A percentile compares a stretch with the other conserved stretches of the same genome.
Evolutionary conservation across 2,329 filamentous ascomycete genomes (phyloP).

Genomic region (Nothophaeocryptopus gaeumannii): DNA sequence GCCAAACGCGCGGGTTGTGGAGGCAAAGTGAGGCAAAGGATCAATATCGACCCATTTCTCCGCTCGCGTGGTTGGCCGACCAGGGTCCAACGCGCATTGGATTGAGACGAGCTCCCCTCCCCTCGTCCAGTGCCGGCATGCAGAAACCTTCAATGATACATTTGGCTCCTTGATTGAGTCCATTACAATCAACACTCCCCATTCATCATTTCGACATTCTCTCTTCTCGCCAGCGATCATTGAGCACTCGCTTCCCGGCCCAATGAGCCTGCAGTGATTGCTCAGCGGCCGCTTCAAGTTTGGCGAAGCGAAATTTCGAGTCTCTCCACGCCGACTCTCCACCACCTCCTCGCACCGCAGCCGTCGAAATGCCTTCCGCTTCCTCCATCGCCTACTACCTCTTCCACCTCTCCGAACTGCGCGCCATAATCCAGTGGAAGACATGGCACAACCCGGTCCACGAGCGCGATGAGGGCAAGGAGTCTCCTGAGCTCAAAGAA

Average conservation of each 20-base stretch:
- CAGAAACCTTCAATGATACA: neutral
- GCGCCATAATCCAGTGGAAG: conserved; percentile 55
- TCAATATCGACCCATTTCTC: neutral
- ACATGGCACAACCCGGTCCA: conserved; percentile 95
- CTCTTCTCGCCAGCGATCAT: too few relatives aligned
- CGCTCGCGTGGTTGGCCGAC: neutral
- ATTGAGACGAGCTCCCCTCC: conserved; percentile 1
- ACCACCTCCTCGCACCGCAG: neutral
- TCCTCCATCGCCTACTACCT: conserved; percentile 34
- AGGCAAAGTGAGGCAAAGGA: neutral
- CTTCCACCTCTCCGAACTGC: conserved; percentile 36
- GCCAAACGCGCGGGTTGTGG: neutral
- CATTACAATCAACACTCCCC: neutral
- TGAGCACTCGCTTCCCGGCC: too few relatives aligned
- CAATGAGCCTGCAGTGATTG: too few relatives aligned
- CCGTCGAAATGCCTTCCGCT: conserved; percentile 33
- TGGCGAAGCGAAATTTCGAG: neutral
- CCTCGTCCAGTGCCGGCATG: neutral
- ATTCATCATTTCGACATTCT: neutral
- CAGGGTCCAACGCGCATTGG: conserved; percentile 3
- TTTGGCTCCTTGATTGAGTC: too few relatives aligned
- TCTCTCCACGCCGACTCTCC: conserved; percentile 2
- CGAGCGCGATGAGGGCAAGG: conserved; percentile 71
- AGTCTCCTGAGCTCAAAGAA: conserved; percentile 68
- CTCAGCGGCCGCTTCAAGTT: too few relatives aligned